Percentiles rank a stretch among this genome's conserved stretches.
Evolutionary conservation across 2,329 filamentous ascomycete genomes (phyloP).

Genomic region (Fusarium nodosum): DNA sequence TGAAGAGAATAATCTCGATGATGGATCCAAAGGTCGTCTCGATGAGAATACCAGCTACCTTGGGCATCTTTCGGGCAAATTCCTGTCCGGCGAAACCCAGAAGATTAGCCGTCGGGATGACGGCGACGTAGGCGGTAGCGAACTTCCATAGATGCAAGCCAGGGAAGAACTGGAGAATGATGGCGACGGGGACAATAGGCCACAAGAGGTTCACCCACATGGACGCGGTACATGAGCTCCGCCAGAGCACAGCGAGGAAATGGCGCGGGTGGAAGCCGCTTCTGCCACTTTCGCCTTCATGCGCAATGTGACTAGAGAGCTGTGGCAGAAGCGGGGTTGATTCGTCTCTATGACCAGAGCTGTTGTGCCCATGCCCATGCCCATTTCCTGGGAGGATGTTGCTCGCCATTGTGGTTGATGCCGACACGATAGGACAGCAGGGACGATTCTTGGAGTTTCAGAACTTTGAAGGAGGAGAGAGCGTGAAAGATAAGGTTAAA

Average conservation of each 20-base stretch:
- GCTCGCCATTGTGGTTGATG: conserved; percentile 23
- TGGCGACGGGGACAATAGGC: conserved; percentile 62
- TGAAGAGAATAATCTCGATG: conserved; percentile 77
- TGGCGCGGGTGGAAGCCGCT: conserved; percentile 59
- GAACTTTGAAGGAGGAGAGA: too few species aligned
- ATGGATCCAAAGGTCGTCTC: conserved; percentile 70
- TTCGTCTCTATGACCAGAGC: conserved; percentile 30
- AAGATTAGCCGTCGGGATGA: conserved; percentile 64
- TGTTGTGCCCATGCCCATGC: conserved; percentile 19
- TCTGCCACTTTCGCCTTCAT: conserved; percentile 62
- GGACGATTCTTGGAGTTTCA: fast-evolving
- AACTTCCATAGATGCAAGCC: conserved; percentile 60
- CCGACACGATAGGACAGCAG: fast-evolving
- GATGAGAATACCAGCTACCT: conserved; percentile 68
- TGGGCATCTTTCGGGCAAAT: conserved; percentile 74
- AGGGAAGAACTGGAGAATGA: conserved; percentile 57
- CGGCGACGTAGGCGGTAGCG: conserved; percentile 61
- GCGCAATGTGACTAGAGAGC: conserved; percentile 30
- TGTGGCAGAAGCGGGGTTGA: conserved; percentile 52
- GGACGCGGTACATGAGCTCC: conserved; percentile 60
- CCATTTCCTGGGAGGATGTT: conserved; percentile 27
- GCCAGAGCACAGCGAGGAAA: conserved; percentile 60
- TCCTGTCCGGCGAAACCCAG: conserved; percentile 66
- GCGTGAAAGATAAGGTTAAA: conserved; percentile 2
- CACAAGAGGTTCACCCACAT: conserved; percentile 63